phyloP scores from a whole-genome alignment of 768 basidiomycete species.

The Thelephora ganbajun region DNA sequence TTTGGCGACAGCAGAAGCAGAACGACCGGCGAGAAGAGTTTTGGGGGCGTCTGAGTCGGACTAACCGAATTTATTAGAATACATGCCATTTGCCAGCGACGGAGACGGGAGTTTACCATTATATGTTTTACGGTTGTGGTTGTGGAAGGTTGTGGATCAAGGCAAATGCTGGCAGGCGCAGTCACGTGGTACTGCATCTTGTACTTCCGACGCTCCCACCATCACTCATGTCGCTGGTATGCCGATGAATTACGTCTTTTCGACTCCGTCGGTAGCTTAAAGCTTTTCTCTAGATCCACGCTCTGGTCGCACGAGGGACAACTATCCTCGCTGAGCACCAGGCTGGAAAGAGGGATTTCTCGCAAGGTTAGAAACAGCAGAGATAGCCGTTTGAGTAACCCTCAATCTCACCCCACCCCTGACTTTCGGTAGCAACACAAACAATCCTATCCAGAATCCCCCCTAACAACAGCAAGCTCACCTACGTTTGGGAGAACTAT shows the following conservation, averaged over 20 bases:
- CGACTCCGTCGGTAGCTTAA: neutral
- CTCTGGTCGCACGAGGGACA: conserved; percentile 64
- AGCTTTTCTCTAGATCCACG: conserved; percentile 46
- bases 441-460: conserved; percentile 93
- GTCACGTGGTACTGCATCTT: too few relatives aligned
- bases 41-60: conserved; percentile 66
- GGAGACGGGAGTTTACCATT: neutral
- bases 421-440: conserved; percentile 45
- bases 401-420: too few relatives aligned
- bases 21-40: conserved; percentile 24
- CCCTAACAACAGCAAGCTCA: conserved; percentile 67
- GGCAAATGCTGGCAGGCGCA: too few relatives aligned
- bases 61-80: conserved; percentile 21
- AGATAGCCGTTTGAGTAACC: neutral
- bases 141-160: too few relatives aligned
- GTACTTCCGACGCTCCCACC: neutral
- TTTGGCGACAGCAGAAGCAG: conserved; percentile 41
- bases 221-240: conserved; percentile 16
- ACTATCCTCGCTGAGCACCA: conserved; percentile 83
- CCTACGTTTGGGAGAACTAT: conserved; percentile 88
- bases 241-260: neutral
- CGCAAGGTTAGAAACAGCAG: conserved; percentile 43
- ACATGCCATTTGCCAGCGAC: too few relatives aligned
- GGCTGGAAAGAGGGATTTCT: conserved; percentile 72
- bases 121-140: neutral